A percentile compares a stretch with the other conserved stretches of the same genome.
Evolutionary conservation across 768 basidiomycete species (phyloP).

Genomic region (Trametes elegans): DNA sequence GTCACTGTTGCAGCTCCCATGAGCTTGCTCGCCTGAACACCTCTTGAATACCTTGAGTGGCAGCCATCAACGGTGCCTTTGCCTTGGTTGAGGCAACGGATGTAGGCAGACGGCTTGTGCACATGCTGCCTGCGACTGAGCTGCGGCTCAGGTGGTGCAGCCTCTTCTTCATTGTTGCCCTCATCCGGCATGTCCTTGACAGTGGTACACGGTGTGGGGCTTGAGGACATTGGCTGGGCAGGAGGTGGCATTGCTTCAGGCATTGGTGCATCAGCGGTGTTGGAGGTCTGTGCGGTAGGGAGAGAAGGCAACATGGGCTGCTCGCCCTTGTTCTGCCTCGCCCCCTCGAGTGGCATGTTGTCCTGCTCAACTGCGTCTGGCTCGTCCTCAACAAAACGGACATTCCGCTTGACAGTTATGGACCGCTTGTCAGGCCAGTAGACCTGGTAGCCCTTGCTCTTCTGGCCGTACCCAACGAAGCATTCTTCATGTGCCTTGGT

Average conservation of each 20-base stretch:
- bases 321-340: conserved; percentile 1
- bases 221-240: neutral
- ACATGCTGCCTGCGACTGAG: neutral
- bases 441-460: conserved; percentile 31
- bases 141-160: neutral
- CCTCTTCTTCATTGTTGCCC: neutral
- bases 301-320: neutral
- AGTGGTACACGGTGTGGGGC: neutral
- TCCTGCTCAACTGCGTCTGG: neutral
- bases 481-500: conserved; percentile 2
- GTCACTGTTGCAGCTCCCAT: neutral
- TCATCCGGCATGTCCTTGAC: neutral
- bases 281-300: neutral
- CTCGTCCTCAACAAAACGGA: conserved; percentile 16
- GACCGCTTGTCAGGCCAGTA: conserved; percentile 32
- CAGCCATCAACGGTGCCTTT: neutral
- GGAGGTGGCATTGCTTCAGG: neutral
- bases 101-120: conserved; percentile 4
- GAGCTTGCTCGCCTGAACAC: neutral
- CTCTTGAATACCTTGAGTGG: neutral
- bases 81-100: neutral
- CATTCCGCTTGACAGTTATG: conserved; percentile 28
- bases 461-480: conserved; percentile 36
- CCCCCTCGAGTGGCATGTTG: conserved; percentile 23
- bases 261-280: too few relatives aligned